A percentile compares a stretch with the other conserved stretches of the same genome.
Evolutionary conservation across 768 basidiomycete genomes (phyloP).

Genomic region (Trametes meyenii): DNA sequence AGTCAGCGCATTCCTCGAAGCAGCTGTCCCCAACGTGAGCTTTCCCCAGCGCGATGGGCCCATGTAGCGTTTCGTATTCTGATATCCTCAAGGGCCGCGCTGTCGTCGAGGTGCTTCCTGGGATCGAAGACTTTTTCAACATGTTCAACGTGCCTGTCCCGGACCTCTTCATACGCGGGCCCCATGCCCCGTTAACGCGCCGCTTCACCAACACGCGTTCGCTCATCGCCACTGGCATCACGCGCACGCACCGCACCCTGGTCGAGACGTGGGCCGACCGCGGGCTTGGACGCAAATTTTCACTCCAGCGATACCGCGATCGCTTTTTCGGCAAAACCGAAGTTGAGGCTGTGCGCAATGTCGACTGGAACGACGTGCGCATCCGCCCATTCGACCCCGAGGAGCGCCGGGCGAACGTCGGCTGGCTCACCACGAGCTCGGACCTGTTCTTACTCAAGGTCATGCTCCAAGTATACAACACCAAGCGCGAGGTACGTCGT

Average conservation of each 20-base stretch:
- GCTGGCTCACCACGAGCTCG: constrained; percentile 2
- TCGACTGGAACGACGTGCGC: constrained; percentile 19
- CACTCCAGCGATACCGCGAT: background rate
- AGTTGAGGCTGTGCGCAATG: background rate
- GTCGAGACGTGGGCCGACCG: constrained; percentile 6
- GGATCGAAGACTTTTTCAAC: background rate
- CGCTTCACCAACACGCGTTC: constrained; percentile 1
- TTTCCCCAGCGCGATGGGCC: background rate
- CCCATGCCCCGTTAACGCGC: background rate
- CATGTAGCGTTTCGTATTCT: background rate
- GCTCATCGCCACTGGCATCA: background rate
- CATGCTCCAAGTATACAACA: constrained; percentile 12
- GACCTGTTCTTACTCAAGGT: constrained; percentile 10
- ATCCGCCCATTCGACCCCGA: constrained; percentile 17
- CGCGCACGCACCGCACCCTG: background rate
- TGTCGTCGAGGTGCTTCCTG: background rate
- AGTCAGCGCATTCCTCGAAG: constrained; percentile 16
- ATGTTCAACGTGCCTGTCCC: background rate
- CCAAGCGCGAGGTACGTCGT: constrained; percentile 7
- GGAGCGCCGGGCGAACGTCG: constrained; percentile 9
- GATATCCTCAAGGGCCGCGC: background rate
- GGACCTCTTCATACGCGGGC: constrained; percentile 1
- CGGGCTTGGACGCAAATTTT: background rate
- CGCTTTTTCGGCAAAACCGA: constrained; percentile 8
- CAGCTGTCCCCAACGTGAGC: background rate